Base-by-base conservation (phyloP, 208 protist genomes). In the Lotmaria passim region DNA sequence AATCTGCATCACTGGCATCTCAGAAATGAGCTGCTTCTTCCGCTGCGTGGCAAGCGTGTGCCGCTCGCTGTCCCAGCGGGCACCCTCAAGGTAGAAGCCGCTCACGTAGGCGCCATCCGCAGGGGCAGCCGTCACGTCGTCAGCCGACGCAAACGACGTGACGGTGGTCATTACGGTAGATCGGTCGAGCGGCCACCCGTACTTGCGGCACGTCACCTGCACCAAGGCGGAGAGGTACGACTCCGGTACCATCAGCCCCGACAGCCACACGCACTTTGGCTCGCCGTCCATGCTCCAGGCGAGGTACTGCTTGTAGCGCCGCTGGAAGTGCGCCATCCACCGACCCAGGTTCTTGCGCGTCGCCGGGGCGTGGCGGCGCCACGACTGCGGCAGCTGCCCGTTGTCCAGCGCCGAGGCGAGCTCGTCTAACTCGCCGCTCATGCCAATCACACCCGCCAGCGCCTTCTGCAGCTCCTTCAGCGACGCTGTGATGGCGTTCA, bases 191-290 rank as follows among this genome's bases (percentile, higher is more conserved):
- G 98, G 97, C 98, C 98, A 99, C 46, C 85, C 87, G 77, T 99
- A 99, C 50, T 93, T 87, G 33, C 98, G 88, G 83, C 98, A 99
- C 28, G 97, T 98, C 21, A 98, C 98, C 85, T 99, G 98, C 56
- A 99, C 95, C 8, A 99, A 79, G 11, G 98, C 98, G 15, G 98
- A 98, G 39, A 99, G 87, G 72, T 99, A 99, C 10, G 98, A 97
- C 62, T 99, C 98, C 2, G 98, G 98, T 48, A 99, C 92, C 88
- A 99, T 98, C n/a, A 99, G 91, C 6, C 98, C 98, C 7, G 97
- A 97, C 8, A 99, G 93, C 98, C 98, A 99, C 85, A 99, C 98
- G 58, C 99, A 98, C 63, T 89, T 86, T 7, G 98, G 98, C 77
- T 99, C 98, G 21, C 97, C 98, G 61, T 96, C 81, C 44, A 83